Base-by-base conservation (phyloP, 2,329 filamentous ascomycete species). In the Aspergillus hortae region DNA sequence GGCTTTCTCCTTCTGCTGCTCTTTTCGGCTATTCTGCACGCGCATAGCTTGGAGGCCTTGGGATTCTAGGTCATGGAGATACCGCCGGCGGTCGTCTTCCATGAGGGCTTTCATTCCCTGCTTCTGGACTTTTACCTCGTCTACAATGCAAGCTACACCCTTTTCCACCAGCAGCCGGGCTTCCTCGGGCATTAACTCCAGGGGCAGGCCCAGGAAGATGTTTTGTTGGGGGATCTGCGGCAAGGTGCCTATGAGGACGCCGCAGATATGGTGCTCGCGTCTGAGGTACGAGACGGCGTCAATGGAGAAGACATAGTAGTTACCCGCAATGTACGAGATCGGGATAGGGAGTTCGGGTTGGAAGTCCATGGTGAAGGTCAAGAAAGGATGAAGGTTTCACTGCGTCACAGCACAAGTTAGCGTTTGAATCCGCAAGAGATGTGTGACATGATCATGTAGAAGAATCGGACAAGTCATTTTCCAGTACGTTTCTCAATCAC, bases 161-260 rank as follows among this genome's bases (percentile, higher is more conserved):
- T 86, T 87, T 60, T 90, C 86, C 53, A 95, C 85, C 25, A 99
- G 80, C 49, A 94, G 74, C 57, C 85, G 82, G 4, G 87, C 92
- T 76, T 99, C 94, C 74, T 97, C 94, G 1, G 90, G 87, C 77
- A 94, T 89, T 42, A 99, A 79, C 76, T 96, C 88, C 23, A 97
- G 75, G 2, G 94, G 94, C 46, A 97, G 75, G 43, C 92, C 90
- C 53, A 92, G 82, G 68, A 97, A 97, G 52, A 96, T 82, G 74
- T 96, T 97, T 73, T 99, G 94, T 62, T 95, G 92, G 5, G 92
- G 91, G 52, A 90, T 87, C 72, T 97, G 92, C 2, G 94, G 92
- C 27, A 96, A 84, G 6, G 89, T 92, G 52, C 94, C 94, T 54
- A 89, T 86, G 50, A 96, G 80, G 30, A 94, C 87, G 57, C 91